Base-by-base conservation (phyloP, 257 asterid genomes). In the Solanum sitiens region DNA sequence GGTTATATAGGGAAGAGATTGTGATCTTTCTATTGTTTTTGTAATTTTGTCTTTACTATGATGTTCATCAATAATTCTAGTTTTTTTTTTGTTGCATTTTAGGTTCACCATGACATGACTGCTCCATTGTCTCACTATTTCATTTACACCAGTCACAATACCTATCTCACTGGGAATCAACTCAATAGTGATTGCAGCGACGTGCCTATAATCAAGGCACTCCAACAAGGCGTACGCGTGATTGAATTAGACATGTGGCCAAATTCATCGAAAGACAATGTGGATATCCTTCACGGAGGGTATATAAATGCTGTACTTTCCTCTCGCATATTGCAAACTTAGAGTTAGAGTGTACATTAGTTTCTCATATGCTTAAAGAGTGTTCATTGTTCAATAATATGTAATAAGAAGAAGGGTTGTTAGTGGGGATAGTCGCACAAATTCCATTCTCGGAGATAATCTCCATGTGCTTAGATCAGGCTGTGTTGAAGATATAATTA, bases 171-270 rank as follows among this genome's bases (percentile, higher is more conserved):
- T 3, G 98, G 98, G 59, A 95, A 95, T 84, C 98, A 95, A 65
- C 86, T 95, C 71, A 95, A 93, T 68, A 95, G 98, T 7, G 94
- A 91, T 59, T 92, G 94, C 27, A 95, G 99, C 25, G 98, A 94
- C 27, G 86, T 87, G 37, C 98, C 99, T 0, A 90, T 96, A 12
- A 91, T 95, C 7, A 92, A 95, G 27, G 98, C 99, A 8, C 86
- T 96, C 21, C 88, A 86, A 77, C 86, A 90, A 89, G 99, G 99
- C 5, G 98, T 95, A 5, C 89, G 99, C 6, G 99, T 94, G 8
- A 91, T 96, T 77, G 98, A 96, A 72, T 85, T 96, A 15, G 99
- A 95, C 86, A 93, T 96, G 95, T 96, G 99, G 99, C 98, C 99
- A 0, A 96, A 93, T 86, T 89, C 98, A 40, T 40, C 93, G 27